phyloP scores from a whole-genome alignment of 2,329 filamentous ascomycete species.

The Dothistroma septosporum region DNA sequence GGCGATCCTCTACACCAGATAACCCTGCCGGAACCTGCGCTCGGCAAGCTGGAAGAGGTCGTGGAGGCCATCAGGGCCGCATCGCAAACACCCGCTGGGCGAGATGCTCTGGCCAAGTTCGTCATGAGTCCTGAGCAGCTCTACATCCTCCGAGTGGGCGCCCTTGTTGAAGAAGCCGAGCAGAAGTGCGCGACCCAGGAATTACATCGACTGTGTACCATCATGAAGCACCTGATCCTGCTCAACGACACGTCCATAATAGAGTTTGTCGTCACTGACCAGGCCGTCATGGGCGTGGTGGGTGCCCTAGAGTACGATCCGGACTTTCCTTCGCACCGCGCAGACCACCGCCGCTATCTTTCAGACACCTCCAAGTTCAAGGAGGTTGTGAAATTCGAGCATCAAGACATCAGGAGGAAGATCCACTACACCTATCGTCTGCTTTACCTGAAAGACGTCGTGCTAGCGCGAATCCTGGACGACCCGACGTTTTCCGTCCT shows the following conservation, averaged over 20 bases:
- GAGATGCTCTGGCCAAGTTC: conserved; percentile 83
- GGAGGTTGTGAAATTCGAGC: conserved; percentile 90
- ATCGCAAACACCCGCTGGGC: conserved; percentile 67
- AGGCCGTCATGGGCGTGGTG: conserved; percentile 84
- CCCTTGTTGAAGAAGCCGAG: conserved; percentile 82
- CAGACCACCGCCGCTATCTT: conserved; percentile 92
- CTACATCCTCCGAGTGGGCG: conserved; percentile 82
- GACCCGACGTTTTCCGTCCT: conserved; percentile 97
- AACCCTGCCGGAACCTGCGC: conserved; percentile 70
- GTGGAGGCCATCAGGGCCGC: conserved; percentile 78
- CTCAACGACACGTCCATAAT: conserved; percentile 94
- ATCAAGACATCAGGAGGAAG: conserved; percentile 75
- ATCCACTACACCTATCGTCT: conserved; percentile 95
- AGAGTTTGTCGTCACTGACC: conserved; percentile 86
- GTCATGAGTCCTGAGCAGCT: conserved; percentile 67
- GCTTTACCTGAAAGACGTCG: conserved; percentile 97
- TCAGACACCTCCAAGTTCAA: conserved; percentile 86
- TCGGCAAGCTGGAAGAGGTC: conserved; percentile 79
- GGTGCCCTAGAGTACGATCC: conserved; percentile 97
- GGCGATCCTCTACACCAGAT: conserved; percentile 69
- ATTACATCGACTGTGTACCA: conserved; percentile 88
- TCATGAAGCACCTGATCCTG: conserved; percentile 93
- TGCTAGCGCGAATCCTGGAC: conserved; percentile 89
- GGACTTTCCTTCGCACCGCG: conserved; percentile 95
- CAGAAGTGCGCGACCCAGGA: conserved; percentile 83